Evolutionary conservation across 1,284 basidiomycete species (phyloP).

Genomic region (Leccinum griseonigrum): DNA sequence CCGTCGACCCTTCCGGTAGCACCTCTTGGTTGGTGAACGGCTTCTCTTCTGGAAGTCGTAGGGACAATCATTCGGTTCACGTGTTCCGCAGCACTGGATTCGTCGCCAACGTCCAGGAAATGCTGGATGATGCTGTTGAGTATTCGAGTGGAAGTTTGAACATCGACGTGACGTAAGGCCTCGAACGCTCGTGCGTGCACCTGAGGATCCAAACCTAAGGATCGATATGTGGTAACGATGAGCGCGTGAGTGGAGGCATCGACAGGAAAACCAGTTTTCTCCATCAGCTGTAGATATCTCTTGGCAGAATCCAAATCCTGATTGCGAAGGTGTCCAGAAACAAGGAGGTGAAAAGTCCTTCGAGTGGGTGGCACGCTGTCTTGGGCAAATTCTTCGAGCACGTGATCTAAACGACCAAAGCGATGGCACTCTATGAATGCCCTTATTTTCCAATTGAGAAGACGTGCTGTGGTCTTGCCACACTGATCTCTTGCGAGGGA

Average conservation of each 20-base stretch:
- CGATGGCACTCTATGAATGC: slow-evolving; percentile 53
- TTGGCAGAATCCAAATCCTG: slow-evolving; percentile 56
- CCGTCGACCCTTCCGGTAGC: slow-evolving; percentile 36
- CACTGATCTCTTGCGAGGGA: slow-evolving; percentile 45
- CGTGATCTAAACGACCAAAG: slow-evolving; percentile 44
- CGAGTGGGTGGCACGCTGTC: slow-evolving; percentile 48
- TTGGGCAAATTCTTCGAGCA: slow-evolving; percentile 49
- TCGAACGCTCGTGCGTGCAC: slow-evolving; percentile 53
- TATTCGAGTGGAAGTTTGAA: slow-evolving; percentile 43
- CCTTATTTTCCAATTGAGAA: slow-evolving; percentile 68
- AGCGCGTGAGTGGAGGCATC: slow-evolving; percentile 58
- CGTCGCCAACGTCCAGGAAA: slow-evolving; percentile 54
- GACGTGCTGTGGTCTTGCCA: slow-evolving; percentile 46
- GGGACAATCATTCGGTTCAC: slow-evolving; percentile 54
- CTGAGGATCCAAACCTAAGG: slow-evolving; percentile 54
- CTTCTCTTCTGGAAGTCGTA: slow-evolving; percentile 18
- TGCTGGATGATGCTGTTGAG: slow-evolving; percentile 65
- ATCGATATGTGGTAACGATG: slow-evolving; percentile 56
- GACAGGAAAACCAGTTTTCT: slow-evolving; percentile 48
- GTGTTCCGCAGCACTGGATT: slow-evolving; percentile 42
- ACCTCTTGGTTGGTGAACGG: slow-evolving; percentile 28
- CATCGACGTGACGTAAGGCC: slow-evolving; percentile 41
- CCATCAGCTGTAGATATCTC: slow-evolving; percentile 52
- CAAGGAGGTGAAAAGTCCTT: slow-evolving; percentile 63
- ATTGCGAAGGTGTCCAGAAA: slow-evolving; percentile 67